phyloP scores from a whole-genome alignment of 1,284 basidiomycete genomes.

The Ustilago loliicola region DNA sequence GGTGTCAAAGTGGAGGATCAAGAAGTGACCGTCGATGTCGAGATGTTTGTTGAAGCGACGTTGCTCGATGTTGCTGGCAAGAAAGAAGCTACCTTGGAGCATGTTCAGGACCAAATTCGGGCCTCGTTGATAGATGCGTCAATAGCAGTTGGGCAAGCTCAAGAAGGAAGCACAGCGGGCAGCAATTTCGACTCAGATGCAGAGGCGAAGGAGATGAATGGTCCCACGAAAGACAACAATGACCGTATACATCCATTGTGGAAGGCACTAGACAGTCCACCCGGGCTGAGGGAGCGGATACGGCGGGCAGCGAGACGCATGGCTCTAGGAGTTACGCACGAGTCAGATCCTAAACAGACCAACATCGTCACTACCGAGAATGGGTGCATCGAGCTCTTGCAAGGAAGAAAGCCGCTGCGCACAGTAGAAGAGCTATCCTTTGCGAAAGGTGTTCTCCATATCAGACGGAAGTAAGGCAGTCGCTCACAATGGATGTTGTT shows the following conservation, averaged over 20 bases:
- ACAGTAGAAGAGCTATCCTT: conserved; percentile 45
- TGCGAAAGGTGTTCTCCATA: conserved; percentile 42
- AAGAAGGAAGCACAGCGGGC: background rate
- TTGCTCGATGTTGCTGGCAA: conserved; percentile 8
- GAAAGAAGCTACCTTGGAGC: conserved; percentile 19
- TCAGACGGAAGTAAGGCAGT: conserved; percentile 17
- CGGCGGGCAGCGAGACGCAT: conserved; percentile 50
- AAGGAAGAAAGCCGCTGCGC: conserved; percentile 20
- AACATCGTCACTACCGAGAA: conserved; percentile 18
- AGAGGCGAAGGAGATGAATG: background rate
- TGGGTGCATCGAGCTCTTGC: conserved; percentile 19
- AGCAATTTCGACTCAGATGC: background rate
- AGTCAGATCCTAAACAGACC: conserved; percentile 29
- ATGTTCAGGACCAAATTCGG: conserved; percentile 19
- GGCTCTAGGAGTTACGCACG: conserved; percentile 42
- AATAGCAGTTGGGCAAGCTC: conserved; percentile 8
- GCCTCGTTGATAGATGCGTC: conserved; percentile 4
- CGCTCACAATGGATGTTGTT: too few relatives aligned
- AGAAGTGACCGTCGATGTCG: conserved; percentile 20
- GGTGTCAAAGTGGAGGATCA: background rate
- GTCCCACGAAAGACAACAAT: background rate
- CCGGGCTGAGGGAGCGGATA: conserved; percentile 41
- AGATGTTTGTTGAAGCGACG: conserved; percentile 23
- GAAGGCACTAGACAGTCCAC: conserved; percentile 37
- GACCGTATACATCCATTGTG: conserved; percentile 20